phyloP scores from a whole-genome alignment of 768 basidiomycete genomes.

The Boletus pseudo-olivaceus region DNA sequence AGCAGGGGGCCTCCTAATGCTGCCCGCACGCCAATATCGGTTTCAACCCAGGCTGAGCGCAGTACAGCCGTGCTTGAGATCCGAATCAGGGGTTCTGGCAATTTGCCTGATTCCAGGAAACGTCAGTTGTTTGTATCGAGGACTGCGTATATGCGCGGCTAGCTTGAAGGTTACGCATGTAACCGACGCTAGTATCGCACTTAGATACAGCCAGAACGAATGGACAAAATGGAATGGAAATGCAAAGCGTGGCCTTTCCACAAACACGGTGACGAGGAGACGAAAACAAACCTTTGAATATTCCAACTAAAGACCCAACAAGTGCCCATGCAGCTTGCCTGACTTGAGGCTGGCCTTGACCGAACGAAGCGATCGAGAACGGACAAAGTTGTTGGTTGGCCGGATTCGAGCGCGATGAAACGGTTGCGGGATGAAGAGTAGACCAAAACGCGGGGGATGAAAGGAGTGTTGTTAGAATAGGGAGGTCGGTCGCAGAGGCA shows the following conservation, averaged over 20 bases:
- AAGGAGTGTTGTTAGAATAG: conserved; percentile 6
- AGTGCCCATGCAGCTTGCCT: conserved; percentile 68
- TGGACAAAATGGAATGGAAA: background rate
- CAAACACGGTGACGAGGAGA: background rate
- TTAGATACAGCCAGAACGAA: background rate
- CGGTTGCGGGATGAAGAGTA: conserved; percentile 46
- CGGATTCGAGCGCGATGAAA: conserved; percentile 31
- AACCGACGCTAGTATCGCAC: background rate
- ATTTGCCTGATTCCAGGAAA: conserved; percentile 14
- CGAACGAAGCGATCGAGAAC: conserved; percentile 36
- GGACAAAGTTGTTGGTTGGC: conserved; percentile 32
- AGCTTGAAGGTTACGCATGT: background rate
- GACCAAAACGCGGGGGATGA: conserved; percentile 54
- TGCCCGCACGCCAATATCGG: conserved; percentile 63
- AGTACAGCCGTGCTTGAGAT: conserved; percentile 56
- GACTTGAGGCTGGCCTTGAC: conserved; percentile 65
- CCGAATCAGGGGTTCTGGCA: conserved; percentile 35
- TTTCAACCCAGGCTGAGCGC: conserved; percentile 69
- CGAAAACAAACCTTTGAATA: conserved; percentile 41
- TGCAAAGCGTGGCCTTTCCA: background rate
- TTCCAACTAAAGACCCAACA: conserved; percentile 42
- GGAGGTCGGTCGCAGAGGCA: background rate
- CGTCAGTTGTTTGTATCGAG: conserved; percentile 8
- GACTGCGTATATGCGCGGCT: background rate
- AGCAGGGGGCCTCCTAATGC: conserved; percentile 70